These are phyloP conservation scores for Endocarpon pusillum DNA, from an alignment of 495 filamentous ascomycete species.

Conservation along the genomic window DNA sequence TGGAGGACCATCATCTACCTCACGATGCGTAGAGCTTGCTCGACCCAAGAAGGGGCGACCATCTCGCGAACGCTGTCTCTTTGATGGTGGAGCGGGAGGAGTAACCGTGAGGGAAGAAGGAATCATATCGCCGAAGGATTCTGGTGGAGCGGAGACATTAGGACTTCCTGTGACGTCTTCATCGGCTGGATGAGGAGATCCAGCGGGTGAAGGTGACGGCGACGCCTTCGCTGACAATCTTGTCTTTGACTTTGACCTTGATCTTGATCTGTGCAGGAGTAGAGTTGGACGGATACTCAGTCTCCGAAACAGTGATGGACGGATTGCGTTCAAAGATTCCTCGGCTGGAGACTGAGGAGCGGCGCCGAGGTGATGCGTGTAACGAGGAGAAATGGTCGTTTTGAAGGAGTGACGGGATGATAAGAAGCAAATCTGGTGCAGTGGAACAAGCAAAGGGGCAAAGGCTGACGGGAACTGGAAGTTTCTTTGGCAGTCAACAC, in stretches of 20 bases:
- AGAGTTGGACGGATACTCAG: not conserved
- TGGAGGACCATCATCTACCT: not conserved
- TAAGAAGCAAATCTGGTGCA: not conserved
- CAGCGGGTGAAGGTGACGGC: not conserved
- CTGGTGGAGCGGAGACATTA: constrained; percentile 1
- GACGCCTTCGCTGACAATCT: too few relatives aligned
- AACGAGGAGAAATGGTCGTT: not conserved
- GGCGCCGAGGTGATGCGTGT: not conserved
- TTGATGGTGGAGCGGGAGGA: not conserved
- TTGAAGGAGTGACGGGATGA: not conserved
- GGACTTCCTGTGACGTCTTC: constrained; percentile 1
- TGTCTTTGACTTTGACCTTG: not conserved
- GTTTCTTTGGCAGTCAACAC: not conserved
- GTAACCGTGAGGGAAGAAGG: not conserved
- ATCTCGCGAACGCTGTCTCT: not conserved
- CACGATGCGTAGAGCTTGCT: not conserved
- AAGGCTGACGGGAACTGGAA: not conserved
- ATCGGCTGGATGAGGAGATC: not conserved
- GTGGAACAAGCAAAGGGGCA: not conserved
- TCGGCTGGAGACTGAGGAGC: not conserved
- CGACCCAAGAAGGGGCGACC: not conserved
- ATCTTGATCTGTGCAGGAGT: not conserved
- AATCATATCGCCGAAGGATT: not conserved
- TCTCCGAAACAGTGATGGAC: not conserved
- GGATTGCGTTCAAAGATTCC: not conserved